Evolutionary conservation across 208 protist species (phyloP).

Genomic region (Crithidia mellificae): DNA sequence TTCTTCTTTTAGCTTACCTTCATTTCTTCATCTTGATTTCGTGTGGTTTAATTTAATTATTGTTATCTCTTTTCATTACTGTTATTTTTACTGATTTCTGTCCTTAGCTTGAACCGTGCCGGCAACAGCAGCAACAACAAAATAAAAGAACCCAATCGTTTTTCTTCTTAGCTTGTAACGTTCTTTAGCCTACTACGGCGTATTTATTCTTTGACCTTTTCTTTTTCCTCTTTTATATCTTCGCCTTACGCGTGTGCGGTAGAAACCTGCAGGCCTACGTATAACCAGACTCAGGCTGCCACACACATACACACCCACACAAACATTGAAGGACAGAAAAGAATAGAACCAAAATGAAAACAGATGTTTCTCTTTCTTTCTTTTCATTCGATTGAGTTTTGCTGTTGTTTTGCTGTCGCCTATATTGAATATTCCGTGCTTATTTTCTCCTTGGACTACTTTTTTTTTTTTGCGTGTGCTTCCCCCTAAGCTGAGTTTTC

Average conservation of each 20-base stretch:
- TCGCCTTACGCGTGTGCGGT: too few species aligned
- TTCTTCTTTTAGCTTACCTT: conserved; percentile 6
- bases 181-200: background rate
- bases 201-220: conserved; percentile 4
- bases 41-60: background rate
- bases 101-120: conserved; percentile 21
- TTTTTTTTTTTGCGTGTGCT: conserved; percentile 21
- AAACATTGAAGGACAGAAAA: too few species aligned
- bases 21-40: background rate
- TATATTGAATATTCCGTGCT: conserved; percentile 8
- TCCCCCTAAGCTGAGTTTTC: too few species aligned
- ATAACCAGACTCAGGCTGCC: conserved; percentile 9
- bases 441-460: conserved; percentile 16
- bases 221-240: background rate
- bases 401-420: background rate
- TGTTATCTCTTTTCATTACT: background rate
- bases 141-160: conserved; percentile 4
- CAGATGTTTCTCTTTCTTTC: background rate
- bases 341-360: too few species aligned
- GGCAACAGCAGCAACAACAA: conserved; percentile 1
- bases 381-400: background rate
- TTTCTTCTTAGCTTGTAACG: conserved; percentile 20
- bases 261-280: conserved; percentile 1
- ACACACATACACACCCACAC: background rate
- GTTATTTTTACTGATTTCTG: conserved; percentile 3